These are phyloP conservation scores for Brettanomyces sp. DNA, from an alignment of 805 yeast genomes.

Conservation along the genomic window DNA sequence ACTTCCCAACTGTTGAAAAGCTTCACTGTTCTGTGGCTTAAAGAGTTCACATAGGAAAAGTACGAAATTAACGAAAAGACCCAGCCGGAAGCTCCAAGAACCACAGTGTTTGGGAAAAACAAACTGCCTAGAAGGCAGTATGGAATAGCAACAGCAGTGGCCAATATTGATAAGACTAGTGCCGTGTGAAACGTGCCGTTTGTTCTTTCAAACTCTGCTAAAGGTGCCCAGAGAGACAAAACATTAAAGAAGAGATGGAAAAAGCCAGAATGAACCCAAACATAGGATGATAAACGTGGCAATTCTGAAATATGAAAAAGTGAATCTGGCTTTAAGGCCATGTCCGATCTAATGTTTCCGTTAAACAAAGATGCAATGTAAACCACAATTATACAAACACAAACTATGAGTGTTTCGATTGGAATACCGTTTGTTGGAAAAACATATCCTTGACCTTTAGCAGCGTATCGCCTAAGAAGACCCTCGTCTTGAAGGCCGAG, in stretches of 20 bases:
- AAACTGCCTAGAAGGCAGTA: slow-evolving; percentile 43
- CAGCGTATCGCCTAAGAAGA: background rate
- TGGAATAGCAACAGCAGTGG: slow-evolving; percentile 59
- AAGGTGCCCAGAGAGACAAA: slow-evolving; percentile 45
- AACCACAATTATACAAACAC: slow-evolving; percentile 43
- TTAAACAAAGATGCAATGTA: slow-evolving; percentile 26
- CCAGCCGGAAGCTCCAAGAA: slow-evolving; percentile 68
- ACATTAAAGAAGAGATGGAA: slow-evolving; percentile 56
- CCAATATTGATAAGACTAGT: slow-evolving; percentile 60
- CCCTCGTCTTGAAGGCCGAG: background rate
- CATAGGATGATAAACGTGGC: slow-evolving; percentile 58
- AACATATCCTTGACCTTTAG: background rate
- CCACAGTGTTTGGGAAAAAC: slow-evolving; percentile 43
- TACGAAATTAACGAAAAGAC: slow-evolving; percentile 58
- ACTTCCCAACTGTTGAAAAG: slow-evolving; percentile 29
- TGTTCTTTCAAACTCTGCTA: slow-evolving; percentile 55
- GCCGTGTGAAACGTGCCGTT: slow-evolving; percentile 88
- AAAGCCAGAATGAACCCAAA: slow-evolving; percentile 54
- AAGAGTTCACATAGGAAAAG: slow-evolving; percentile 35
- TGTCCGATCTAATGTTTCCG: slow-evolving; percentile 24
- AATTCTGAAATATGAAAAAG: slow-evolving; percentile 35
- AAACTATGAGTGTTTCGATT: slow-evolving; percentile 54
- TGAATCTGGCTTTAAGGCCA: slow-evolving; percentile 49
- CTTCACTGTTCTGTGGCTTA: slow-evolving; percentile 9
- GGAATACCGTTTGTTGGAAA: slow-evolving; percentile 5